phyloP scores from a whole-genome alignment of 495 filamentous ascomycete species.

The Lindgomyces ingoldianus region DNA sequence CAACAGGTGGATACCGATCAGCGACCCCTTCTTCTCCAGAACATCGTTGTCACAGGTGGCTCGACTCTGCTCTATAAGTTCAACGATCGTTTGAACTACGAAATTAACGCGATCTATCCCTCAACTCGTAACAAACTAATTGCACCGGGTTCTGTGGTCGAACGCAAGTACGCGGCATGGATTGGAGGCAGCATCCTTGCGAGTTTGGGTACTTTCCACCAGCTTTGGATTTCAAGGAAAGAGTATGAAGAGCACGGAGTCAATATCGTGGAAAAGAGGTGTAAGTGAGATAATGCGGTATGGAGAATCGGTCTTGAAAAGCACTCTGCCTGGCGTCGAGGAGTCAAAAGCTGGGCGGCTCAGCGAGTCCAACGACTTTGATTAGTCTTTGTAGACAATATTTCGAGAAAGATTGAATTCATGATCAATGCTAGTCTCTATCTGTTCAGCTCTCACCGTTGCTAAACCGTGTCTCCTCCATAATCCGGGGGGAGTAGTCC shows the following conservation, averaged over 20 bases:
- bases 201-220: constrained; percentile 97
- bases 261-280: constrained; percentile 74
- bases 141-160: constrained; percentile 78
- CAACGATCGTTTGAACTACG: constrained; percentile 81
- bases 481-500: too few relatives aligned
- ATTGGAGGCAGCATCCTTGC: constrained; percentile 95
- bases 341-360: not conserved
- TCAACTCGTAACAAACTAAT: constrained; percentile 80
- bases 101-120: constrained; percentile 76
- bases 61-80: constrained; percentile 83
- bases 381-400: too few relatives aligned
- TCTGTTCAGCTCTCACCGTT: too few relatives aligned
- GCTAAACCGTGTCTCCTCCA: too few relatives aligned
- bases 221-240: constrained; percentile 93
- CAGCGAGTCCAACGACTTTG: too few relatives aligned
- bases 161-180: constrained; percentile 90
- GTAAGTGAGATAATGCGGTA: constrained; percentile 54
- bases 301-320: not conserved
- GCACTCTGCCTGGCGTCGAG: not conserved
- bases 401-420: too few relatives aligned
- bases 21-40: constrained; percentile 74
- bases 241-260: constrained; percentile 78
- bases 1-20: constrained; percentile 83
- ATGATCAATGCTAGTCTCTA: too few relatives aligned
- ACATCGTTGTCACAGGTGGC: constrained; percentile 91